Evolutionary conservation across 2,329 filamentous ascomycete genomes (phyloP), one percentile per base, ranked within the genome.

Genomic region (Rachicladosporium sp.): DNA sequence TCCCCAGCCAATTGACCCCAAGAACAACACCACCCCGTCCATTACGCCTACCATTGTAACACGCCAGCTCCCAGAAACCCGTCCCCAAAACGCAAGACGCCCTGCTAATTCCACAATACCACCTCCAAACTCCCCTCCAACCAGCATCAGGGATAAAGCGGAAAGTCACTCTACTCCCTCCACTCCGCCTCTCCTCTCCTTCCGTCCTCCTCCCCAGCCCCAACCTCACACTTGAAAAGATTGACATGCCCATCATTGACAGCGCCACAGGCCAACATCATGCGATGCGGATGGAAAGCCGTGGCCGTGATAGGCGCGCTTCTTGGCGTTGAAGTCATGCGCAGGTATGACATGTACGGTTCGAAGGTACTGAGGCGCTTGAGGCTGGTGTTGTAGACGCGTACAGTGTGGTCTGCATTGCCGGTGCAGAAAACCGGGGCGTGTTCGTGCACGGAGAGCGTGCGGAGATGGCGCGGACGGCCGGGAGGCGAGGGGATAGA

Each of bases 391-490:
- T 94, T 95, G 70, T 91, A 95, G 12, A 93, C 78, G 62, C 93
- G 93, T 53, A 96, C 85, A 15, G 78, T 74, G 57, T 94, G 88
- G 36, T 82, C 75, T 41, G 87, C 88, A 19, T 87, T 91, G 52
- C 91, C 91, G 45, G 87, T 94, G 50, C 86, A 86, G 67, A 98
- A 95, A 9, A 98, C 88, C 19, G 91, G 91, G 39, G 93, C 76
- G 62, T 98, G 91, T 62, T 98, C 91, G 60, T 98, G 91, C 33
- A 91, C 88, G 59, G 83, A 91, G 42, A 93, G 74, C 11, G 85
- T 93, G 40, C 87, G 77, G 9, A 58, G 46, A 39, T 47, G 51
- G 29, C 55, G 46, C 21, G 54, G 50, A 11, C 79, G 51, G 82
- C 74, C 45, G 70, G 74, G 3, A 81, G 86, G 5, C 82, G 78